Evolutionary conservation across 305 asterid species (phyloP).

Genomic region (Fraxinus platypoda): DNA sequence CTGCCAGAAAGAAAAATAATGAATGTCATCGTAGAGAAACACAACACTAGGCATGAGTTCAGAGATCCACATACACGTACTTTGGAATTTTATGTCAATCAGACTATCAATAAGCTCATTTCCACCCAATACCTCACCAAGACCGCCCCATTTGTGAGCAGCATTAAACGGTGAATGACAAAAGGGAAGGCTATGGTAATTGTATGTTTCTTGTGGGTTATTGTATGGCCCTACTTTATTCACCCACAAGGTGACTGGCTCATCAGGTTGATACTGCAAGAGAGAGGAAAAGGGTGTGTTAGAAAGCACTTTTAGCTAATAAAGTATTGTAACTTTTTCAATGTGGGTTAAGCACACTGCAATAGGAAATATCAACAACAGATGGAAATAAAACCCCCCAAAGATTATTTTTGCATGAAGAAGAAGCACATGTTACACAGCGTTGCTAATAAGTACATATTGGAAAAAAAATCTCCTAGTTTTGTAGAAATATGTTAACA

Average conservation of each 20-base stretch:
- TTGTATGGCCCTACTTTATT: constrained; percentile 69
- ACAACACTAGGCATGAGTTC: neutral
- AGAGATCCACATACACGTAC: constrained; percentile 45
- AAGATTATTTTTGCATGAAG: neutral
- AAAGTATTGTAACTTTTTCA: neutral
- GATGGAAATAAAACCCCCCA: neutral
- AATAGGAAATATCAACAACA: neutral
- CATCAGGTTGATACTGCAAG: constrained; percentile 53
- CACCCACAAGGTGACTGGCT: constrained; percentile 59
- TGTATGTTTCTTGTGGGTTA: constrained; percentile 72
- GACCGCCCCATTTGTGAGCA: constrained; percentile 72
- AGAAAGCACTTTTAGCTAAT: neutral
- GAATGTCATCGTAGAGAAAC: constrained; percentile 15
- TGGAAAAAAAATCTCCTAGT: neutral
- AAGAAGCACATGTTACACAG: neutral
- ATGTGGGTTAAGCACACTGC: constrained; percentile 3
- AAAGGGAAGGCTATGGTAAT: constrained; percentile 67
- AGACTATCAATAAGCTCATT: constrained; percentile 71
- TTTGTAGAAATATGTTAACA: neutral
- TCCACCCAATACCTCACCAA: constrained; percentile 73
- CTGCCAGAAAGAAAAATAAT: constrained; percentile 31
- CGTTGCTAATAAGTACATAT: neutral
- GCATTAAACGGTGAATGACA: constrained; percentile 49
- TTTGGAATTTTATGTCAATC: constrained; percentile 50
- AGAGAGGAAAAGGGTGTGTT: constrained; percentile 25